Conservation (phyloP, 345 rosid genomes). For the Populus deltoides region DNA sequence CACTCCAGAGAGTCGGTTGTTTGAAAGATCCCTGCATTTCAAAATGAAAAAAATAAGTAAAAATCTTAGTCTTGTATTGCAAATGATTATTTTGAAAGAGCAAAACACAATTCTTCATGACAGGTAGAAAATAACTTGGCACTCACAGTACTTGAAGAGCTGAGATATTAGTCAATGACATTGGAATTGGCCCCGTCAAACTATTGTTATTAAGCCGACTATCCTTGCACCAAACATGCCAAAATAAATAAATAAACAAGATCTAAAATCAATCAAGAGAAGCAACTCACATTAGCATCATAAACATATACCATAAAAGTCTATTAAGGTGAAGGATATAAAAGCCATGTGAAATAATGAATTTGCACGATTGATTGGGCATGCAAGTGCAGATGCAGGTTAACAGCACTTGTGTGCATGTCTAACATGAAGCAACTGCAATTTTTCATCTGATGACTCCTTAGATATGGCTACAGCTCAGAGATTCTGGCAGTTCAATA, state of each 20-base stretch:
- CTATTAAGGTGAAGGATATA: neutral
- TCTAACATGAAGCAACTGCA: neutral
- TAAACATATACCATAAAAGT: neutral
- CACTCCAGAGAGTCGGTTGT: slow-evolving; percentile 80
- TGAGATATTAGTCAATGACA: slow-evolving; percentile 83
- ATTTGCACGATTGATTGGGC: neutral
- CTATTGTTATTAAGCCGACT: slow-evolving; percentile 98
- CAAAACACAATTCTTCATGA: neutral
- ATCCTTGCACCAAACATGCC: slow-evolving; percentile 47
- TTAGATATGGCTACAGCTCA: neutral
- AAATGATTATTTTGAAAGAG: neutral
- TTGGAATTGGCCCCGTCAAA: slow-evolving; percentile 74
- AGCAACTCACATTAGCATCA: neutral
- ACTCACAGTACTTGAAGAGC: slow-evolving; percentile 95
- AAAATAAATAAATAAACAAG: slow-evolving; percentile 12
- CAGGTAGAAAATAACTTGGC: slow-evolving; percentile 6
- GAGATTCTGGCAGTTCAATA: neutral
- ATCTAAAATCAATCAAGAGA: slow-evolving; percentile 10
- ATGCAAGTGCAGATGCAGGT: neutral
- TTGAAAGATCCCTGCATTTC: slow-evolving; percentile 81
- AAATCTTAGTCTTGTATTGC: neutral
- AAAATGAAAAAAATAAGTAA: slow-evolving; percentile 11
- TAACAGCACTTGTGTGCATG: neutral
- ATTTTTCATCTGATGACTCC: neutral
- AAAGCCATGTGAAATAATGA: neutral